Evolutionary conservation across 345 rosid species (phyloP), one percentile per base, ranked within the genome.

Genomic region (Corchorus capsularis): DNA sequence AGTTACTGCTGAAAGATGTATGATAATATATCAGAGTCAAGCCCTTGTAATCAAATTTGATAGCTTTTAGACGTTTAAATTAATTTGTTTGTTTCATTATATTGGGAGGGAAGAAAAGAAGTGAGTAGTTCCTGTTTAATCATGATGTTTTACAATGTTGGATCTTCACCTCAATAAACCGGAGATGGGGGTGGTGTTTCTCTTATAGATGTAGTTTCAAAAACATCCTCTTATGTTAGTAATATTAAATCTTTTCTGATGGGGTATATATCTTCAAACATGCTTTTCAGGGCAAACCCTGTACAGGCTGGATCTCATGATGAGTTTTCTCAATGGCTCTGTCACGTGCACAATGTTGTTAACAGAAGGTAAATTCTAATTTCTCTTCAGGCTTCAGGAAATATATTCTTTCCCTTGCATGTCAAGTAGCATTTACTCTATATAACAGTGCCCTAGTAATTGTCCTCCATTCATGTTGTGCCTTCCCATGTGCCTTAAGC

Each of bases 241-340:
- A 22, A 4, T 63, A 37, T 65, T n/a, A 47, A 27, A 15, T 16
- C 6, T 27, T 67, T 50, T 7, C 73, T 57, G 41, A 79, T 69
- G 37, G 5, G 5, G 27, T 27, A 35, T 77, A 70, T 19, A 37
- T 72, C 52, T 72, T 77, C 55, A 53, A 43, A 43, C 73, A 41
- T 72, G 52, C 81, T 74, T 73, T 59, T 71, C 83, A 93, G 99
- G 77, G 86, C 87, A 72, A 93, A 89, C 86, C 99, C 99, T 7
- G 91, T 92, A 20, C 87, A 87, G 74, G 85, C 89, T 50, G 90
- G 91, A 75, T 92, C 94, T 76, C 99, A 96, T 53, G 81, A 89
- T 46, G 94, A 96, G 64, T 96, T 93, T 82, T 93, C 99, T 4
- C 92, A 82, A 53, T 93, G 99, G 99, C 83, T 96, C 32, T 96